A percentile compares a stretch with the other conserved stretches of the same genome.
Evolutionary conservation across 2,329 filamentous ascomycete species (phyloP).

Genomic region (Aspergillus sp.): DNA sequence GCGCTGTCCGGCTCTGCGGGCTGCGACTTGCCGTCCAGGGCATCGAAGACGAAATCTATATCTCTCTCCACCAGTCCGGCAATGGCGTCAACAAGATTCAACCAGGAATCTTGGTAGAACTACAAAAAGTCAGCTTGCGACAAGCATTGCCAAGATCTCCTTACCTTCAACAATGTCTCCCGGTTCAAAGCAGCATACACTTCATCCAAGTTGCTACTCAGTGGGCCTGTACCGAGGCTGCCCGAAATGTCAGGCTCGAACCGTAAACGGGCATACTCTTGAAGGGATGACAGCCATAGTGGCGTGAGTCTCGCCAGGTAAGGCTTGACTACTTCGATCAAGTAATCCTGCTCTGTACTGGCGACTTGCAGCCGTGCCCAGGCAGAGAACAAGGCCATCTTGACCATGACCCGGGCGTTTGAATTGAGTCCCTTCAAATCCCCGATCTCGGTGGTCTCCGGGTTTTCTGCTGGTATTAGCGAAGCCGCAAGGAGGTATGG

Average conservation of each 20-base stretch:
- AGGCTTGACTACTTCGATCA: constrained; percentile 78
- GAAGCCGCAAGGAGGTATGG: not conserved
- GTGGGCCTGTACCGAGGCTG: constrained; percentile 68
- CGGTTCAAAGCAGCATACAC: constrained; percentile 92
- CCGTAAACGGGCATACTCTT: constrained; percentile 83
- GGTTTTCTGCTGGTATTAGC: constrained; percentile 42
- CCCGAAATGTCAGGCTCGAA: constrained; percentile 98
- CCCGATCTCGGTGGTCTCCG: constrained; percentile 76
- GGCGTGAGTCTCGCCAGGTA: constrained; percentile 86
- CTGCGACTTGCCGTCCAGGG: constrained; percentile 69
- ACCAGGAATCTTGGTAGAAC: constrained; percentile 96
- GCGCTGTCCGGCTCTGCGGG: constrained; percentile 19
- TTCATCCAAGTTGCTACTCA: constrained; percentile 79
- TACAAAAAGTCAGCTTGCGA: constrained; percentile 14
- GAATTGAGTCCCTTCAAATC: constrained; percentile 87
- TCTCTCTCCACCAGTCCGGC: constrained; percentile 96
- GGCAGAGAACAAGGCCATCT: constrained; percentile 91
- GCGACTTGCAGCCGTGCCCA: constrained; percentile 97
- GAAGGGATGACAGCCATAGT: constrained; percentile 82
- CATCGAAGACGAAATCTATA: constrained; percentile 95
- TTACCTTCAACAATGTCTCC: constrained; percentile 71
- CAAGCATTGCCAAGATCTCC: constrained; percentile 1
- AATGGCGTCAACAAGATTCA: constrained; percentile 93
- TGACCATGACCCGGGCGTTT: constrained; percentile 97
- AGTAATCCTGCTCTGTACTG: constrained; percentile 81